Percentiles rank a stretch among this genome's conserved stretches.
These are phyloP conservation scores for Jaenimonas drosophilae DNA, from an alignment of 208 protist species.

Conservation along the genomic window DNA sequence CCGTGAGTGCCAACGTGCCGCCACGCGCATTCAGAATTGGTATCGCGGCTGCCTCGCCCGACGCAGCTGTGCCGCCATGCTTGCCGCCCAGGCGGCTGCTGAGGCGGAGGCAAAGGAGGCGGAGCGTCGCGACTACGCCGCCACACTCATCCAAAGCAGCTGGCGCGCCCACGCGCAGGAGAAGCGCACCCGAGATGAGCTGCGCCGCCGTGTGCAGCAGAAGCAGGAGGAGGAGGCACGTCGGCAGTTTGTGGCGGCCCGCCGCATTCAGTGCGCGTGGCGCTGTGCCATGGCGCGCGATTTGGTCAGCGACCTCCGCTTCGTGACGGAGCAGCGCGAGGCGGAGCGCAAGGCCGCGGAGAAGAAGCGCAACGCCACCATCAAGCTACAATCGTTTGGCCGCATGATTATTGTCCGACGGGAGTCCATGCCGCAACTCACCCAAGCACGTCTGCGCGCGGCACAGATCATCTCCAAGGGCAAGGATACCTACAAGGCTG, in stretches of 20 bases:
- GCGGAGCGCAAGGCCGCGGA: conserved; percentile 33
- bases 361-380: conserved; percentile 31
- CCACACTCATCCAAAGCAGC: conserved; percentile 41
- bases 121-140: conserved; percentile 26
- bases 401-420: conserved; percentile 43
- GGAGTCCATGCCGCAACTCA: conserved; percentile 22
- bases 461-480: conserved; percentile 30
- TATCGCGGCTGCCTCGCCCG: conserved; percentile 27
- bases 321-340: conserved; percentile 18
- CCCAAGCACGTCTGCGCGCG: conserved; percentile 29
- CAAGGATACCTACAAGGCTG: conserved; percentile 17
- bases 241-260: conserved; percentile 12
- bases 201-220: conserved; percentile 5
- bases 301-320: conserved; percentile 8
- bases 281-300: conserved; percentile 14
- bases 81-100: conserved; percentile 7
- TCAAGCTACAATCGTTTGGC: conserved; percentile 62
- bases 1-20: conserved; percentile 18
- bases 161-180: conserved; percentile 36
- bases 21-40: conserved; percentile 37
- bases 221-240: conserved; percentile 6
- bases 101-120: conserved; percentile 12
- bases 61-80: conserved; percentile 8
- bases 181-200: conserved; percentile 9
- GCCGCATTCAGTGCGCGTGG: conserved; percentile 24